These are phyloP conservation scores for Neofusicoccum sp. DNA, from an alignment of 2,329 filamentous ascomycete genomes.

Conservation along the genomic window DNA sequence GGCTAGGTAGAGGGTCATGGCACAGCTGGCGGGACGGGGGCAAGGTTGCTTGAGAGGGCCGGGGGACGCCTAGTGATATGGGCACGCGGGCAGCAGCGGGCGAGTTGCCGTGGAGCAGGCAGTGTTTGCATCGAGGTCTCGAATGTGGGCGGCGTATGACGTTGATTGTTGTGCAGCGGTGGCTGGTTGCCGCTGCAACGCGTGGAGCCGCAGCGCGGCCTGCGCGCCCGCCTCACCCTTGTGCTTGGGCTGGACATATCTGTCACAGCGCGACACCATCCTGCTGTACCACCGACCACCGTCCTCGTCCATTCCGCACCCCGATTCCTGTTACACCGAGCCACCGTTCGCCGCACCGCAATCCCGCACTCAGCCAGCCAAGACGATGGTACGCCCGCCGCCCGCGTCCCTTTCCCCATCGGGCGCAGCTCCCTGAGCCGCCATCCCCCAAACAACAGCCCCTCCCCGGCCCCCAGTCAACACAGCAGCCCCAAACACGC, in stretches of 20 bases:
- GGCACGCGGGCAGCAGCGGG: too few relatives aligned
- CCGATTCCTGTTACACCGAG: not conserved
- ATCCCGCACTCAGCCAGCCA: not conserved
- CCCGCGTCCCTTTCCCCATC: constrained; percentile 4
- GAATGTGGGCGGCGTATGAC: too few relatives aligned
- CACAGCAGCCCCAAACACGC: not conserved
- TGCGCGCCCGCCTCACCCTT: not conserved
- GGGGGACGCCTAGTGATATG: too few relatives aligned
- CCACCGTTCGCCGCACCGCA: not conserved
- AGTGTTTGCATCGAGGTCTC: too few relatives aligned
- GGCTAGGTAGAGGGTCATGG: not conserved
- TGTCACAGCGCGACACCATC: constrained; percentile 10
- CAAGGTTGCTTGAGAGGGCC: too few relatives aligned
- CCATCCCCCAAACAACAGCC: constrained; percentile 16
- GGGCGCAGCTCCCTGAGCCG: constrained; percentile 1
- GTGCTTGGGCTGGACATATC: not conserved
- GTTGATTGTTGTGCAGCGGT: not conserved
- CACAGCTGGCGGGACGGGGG: not conserved
- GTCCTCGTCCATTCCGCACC: not conserved
- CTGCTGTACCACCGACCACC: constrained; percentile 6
- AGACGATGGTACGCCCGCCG: constrained; percentile 3
- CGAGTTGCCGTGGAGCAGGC: too few relatives aligned
- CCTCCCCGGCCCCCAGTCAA: constrained; percentile 1
- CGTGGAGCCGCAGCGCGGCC: not conserved
- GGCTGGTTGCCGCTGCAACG: constrained; percentile 9